Percentiles rank a stretch among this genome's conserved stretches.
Conservation (phyloP, 208 protist species). For the Angomonas deanei region DNA sequence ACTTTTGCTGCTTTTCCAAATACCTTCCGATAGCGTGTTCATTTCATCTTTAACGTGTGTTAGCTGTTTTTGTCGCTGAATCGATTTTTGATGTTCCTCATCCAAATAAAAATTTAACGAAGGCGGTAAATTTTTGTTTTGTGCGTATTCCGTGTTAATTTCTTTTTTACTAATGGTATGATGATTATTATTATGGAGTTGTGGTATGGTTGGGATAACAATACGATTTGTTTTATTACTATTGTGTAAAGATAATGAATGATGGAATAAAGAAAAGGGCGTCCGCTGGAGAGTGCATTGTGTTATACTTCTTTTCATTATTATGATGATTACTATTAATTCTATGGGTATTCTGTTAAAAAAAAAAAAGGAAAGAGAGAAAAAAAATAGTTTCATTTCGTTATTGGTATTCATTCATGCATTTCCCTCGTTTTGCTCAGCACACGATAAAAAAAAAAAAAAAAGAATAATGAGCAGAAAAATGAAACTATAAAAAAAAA, state of each 20-base stretch:
- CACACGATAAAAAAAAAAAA: slow-evolving; percentile 1
- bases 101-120: slow-evolving; percentile 31
- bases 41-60: slow-evolving; percentile 28
- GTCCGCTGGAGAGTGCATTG: neutral
- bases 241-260: neutral
- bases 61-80: slow-evolving; percentile 58
- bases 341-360: neutral
- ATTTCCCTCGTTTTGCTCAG: too few species aligned
- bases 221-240: slow-evolving; percentile 16
- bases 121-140: slow-evolving; percentile 26
- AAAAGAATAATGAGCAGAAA: neutral
- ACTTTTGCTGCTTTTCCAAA: slow-evolving; percentile 68
- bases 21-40: slow-evolving; percentile 21
- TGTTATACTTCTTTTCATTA: neutral
- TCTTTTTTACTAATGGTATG: neutral
- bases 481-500: neutral
- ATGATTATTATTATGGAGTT: neutral
- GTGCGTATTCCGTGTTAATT: slow-evolving; percentile 9
- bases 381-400: neutral
- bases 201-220: slow-evolving; percentile 31
- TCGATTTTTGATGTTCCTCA: slow-evolving; percentile 27
- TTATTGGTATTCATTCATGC: too few species aligned
- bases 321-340: slow-evolving; percentile 6
- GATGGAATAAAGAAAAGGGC: neutral
- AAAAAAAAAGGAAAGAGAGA: slow-evolving; percentile 1